Conservation (phyloP, 2,329 filamentous ascomycete species). For the Claviceps digitariae region DNA sequence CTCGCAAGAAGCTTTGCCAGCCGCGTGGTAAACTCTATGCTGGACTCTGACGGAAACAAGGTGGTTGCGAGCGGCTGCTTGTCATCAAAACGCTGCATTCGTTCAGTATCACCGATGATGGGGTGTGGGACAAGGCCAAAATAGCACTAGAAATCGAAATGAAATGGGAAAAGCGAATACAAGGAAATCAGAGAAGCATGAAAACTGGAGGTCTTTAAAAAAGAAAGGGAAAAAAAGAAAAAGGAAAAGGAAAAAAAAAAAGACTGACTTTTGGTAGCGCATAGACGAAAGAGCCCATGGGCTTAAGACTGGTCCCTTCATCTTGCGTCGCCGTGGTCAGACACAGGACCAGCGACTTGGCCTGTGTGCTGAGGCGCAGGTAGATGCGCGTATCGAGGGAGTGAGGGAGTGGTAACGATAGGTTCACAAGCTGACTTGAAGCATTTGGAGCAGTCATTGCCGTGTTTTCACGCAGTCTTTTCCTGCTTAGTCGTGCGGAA, state of each 20-base stretch:
- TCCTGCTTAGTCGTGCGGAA: not conserved
- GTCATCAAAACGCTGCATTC: conserved; percentile 34
- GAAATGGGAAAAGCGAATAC: not conserved
- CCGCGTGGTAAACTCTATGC: conserved; percentile 75
- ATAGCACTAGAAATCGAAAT: not conserved
- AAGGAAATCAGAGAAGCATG: no score
- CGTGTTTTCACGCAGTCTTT: not conserved
- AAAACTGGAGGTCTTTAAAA: no score
- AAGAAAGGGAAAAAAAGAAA: not conserved
- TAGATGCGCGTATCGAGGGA: conserved; percentile 49
- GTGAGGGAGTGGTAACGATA: conserved; percentile 47
- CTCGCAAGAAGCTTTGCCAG: conserved; percentile 73
- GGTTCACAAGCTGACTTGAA: not conserved
- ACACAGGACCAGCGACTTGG: conserved; percentile 46
- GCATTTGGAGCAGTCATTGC: not conserved
- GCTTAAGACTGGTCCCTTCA: conserved; percentile 33
- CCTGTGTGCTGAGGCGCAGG: conserved; percentile 42
- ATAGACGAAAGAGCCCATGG: conserved; percentile 85
- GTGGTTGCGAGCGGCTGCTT: conserved; percentile 60
- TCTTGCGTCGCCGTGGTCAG: conserved; percentile 44
- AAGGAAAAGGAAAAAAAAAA: conserved; percentile 20
- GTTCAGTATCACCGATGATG: not conserved
- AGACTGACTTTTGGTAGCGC: conserved; percentile 67
- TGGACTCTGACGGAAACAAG: conserved; percentile 61
- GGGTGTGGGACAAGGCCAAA: not conserved